Conservation (phyloP, 176 grass and related monocot species). For the Aegilops speltoides region DNA sequence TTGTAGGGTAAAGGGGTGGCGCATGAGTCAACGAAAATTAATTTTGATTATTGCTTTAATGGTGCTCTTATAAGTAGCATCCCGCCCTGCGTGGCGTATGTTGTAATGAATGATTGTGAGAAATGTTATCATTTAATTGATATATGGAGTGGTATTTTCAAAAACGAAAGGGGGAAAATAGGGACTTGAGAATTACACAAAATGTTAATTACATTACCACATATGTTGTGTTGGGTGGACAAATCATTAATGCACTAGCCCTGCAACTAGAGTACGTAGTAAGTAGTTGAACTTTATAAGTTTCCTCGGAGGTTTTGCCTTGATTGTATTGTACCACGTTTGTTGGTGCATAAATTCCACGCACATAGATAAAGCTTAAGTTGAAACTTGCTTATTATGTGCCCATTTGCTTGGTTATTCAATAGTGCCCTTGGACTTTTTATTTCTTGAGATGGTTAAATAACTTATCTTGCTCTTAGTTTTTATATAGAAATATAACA, state of each 20-base stretch:
- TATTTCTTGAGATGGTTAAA: too few species aligned
- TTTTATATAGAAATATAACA: not conserved
- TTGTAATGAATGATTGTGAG: too few species aligned
- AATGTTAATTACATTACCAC: not conserved
- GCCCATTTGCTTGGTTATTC: not conserved
- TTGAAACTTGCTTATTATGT: not conserved
- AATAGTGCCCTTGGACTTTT: too few species aligned
- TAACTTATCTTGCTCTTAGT: too few species aligned
- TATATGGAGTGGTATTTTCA: too few species aligned
- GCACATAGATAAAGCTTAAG: not conserved
- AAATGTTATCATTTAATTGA: too few species aligned
- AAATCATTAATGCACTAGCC: not conserved
- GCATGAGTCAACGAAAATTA: too few species aligned
- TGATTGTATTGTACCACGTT: slow-evolving; percentile 30
- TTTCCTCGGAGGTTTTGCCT: not conserved
- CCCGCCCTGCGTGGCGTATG: too few species aligned
- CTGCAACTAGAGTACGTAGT: not conserved
- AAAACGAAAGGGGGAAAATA: too few species aligned
- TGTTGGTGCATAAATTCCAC: not conserved
- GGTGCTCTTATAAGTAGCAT: too few species aligned
- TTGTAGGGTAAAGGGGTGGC: too few species aligned
- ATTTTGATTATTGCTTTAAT: too few species aligned
- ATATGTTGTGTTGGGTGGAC: not conserved
- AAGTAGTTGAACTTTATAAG: not conserved
- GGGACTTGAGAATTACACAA: not conserved